Evolutionary conservation across 2,329 filamentous ascomycete genomes (phyloP).

Genomic region (Decorospora gaudefroyi): DNA sequence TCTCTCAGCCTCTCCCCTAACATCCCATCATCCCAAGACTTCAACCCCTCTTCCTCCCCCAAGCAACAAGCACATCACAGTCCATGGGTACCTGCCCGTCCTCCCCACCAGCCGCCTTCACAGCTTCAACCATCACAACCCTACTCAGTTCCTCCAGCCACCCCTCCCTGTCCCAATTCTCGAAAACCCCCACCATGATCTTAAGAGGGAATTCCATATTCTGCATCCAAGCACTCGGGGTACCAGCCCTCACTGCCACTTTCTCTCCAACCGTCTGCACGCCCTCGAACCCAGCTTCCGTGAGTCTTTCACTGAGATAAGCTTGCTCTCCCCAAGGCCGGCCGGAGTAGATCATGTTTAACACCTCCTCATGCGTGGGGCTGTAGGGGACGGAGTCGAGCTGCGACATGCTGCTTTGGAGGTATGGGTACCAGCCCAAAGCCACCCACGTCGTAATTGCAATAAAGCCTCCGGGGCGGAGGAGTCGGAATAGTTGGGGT

Average conservation of each 20-base stretch:
- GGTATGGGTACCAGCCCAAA: constrained; percentile 19
- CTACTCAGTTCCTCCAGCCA: constrained; percentile 11
- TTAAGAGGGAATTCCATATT: constrained; percentile 26
- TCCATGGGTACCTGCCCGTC: constrained; percentile 16
- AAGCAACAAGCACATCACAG: constrained; percentile 22
- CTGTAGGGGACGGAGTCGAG: constrained; percentile 2
- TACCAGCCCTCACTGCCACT: constrained; percentile 13
- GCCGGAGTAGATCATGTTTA: constrained; percentile 10
- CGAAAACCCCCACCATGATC: constrained; percentile 22
- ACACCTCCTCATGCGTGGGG: constrained; percentile 15
- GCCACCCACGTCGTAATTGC: constrained; percentile 29
- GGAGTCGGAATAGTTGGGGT: constrained; percentile 2
- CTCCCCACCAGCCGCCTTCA: constrained; percentile 18
- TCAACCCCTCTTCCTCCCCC: constrained; percentile 21
- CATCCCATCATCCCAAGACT: background rate
- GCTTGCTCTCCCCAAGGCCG: constrained; percentile 14
- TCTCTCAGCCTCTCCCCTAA: too few species aligned
- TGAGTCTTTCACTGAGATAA: constrained; percentile 21
- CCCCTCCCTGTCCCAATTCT: constrained; percentile 21
- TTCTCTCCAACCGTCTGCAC: constrained; percentile 19
- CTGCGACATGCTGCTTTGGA: constrained; percentile 16
- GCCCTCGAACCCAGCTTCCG: constrained; percentile 19
- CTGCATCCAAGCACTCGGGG: constrained; percentile 19
- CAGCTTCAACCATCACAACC: constrained; percentile 15
- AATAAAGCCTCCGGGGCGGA: constrained; percentile 25